Conservation (phyloP, 179 eudicot genomes). For the Beta corolliflora region DNA sequence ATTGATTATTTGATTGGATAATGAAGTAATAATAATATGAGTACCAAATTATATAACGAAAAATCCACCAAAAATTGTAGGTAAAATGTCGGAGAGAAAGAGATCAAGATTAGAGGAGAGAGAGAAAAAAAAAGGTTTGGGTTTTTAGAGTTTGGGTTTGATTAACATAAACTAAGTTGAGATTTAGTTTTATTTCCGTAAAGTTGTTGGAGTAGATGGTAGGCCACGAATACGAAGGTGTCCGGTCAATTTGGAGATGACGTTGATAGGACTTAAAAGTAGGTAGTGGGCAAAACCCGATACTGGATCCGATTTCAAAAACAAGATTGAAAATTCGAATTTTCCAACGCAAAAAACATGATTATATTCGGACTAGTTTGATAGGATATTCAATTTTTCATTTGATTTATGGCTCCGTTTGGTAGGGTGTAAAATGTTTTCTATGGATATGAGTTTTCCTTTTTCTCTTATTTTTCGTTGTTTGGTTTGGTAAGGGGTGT, state of each 20-base stretch:
- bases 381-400: too few species aligned
- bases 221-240: conserved; percentile 31
- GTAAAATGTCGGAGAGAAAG: conserved; percentile 15
- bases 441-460: too few species aligned
- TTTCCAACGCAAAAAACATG: too few species aligned
- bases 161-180: neutral
- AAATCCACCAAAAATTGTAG: conserved; percentile 1
- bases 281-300: too few species aligned
- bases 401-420: too few species aligned
- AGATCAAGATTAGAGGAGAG: neutral
- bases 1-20: neutral
- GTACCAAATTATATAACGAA: neutral
- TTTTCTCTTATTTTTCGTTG: too few species aligned
- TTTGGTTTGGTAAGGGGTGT: too few species aligned
- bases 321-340: too few species aligned
- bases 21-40: neutral
- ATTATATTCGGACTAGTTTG: too few species aligned
- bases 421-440: too few species aligned
- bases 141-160: neutral
- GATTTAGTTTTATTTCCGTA: neutral
- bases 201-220: conserved; percentile 21
- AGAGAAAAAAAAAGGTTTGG: neutral
- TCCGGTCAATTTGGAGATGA: conserved; percentile 21
- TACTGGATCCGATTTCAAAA: too few species aligned
- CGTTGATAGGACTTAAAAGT: neutral